A percentile compares a stretch with the other conserved stretches of the same genome.
Evolutionary conservation across 1,139 yeast species (phyloP).

Genomic region (Saccharomyces hybrid): DNA sequence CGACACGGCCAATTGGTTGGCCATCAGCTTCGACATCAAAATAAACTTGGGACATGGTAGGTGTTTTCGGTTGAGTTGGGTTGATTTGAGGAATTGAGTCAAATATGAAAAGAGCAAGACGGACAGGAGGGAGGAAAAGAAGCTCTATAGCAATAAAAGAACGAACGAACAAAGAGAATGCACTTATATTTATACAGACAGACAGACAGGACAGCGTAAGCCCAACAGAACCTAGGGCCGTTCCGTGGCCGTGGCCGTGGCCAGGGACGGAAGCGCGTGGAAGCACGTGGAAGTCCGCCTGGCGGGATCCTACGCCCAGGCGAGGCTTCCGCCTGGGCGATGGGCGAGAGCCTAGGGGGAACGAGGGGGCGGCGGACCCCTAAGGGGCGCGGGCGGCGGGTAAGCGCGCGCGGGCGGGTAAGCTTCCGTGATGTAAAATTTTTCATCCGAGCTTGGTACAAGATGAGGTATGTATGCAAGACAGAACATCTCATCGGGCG

Average conservation of each 20-base stretch:
- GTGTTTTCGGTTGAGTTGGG: neutral
- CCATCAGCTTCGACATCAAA: slow-evolving; percentile 34
- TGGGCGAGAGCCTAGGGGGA: neutral
- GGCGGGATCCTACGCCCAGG: neutral
- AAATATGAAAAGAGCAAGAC: no score
- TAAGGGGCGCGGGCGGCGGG: neutral
- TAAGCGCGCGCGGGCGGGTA: neutral
- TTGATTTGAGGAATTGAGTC: neutral
- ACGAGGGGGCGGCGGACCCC: neutral
- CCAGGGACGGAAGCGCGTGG: neutral
- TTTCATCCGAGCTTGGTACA: neutral
- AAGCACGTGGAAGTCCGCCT: neutral
- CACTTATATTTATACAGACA: neutral
- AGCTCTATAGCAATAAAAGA: no score
- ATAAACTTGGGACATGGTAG: slow-evolving; percentile 30
- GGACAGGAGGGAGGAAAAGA: no score
- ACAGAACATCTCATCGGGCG: neutral
- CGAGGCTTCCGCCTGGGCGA: no score
- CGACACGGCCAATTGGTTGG: slow-evolving; percentile 57
- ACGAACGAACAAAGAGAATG: neutral
- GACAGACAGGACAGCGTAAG: neutral
- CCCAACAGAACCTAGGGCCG: neutral
- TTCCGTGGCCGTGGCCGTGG: no score
- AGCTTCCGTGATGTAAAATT: neutral
- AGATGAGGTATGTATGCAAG: slow-evolving; percentile 2